Evolutionary conservation across 306 rosid genomes (phyloP).

Genomic region (Citrullus amarus): DNA sequence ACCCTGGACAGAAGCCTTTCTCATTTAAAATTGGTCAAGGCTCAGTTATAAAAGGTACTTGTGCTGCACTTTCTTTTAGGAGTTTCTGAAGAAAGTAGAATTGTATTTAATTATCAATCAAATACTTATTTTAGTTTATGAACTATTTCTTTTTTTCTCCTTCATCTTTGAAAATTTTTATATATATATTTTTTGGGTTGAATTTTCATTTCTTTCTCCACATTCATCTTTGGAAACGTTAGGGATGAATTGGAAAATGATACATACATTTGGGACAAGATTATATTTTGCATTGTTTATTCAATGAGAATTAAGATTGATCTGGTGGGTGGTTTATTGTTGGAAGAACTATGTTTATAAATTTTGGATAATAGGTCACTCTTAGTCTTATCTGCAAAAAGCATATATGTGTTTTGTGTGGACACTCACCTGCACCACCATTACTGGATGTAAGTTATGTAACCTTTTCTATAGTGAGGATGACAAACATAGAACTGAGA

Average conservation of each 20-base stretch:
- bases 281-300: background rate
- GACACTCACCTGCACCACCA: background rate
- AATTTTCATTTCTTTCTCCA: background rate
- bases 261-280: background rate
- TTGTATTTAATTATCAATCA: background rate
- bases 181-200: background rate
- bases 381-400: background rate
- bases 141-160: background rate
- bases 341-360: background rate
- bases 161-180: background rate
- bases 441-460: background rate
- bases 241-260: background rate
- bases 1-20: conserved; percentile 75
- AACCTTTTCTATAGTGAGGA: background rate
- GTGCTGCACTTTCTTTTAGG: background rate
- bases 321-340: background rate
- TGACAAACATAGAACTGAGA: background rate
- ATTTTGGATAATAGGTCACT: background rate
- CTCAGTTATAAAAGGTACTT: conserved; percentile 68
- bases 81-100: background rate
- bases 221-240: background rate
- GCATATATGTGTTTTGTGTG: background rate
- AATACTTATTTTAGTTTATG: background rate
- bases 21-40: conserved; percentile 80
- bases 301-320: background rate